A percentile compares a stretch with the other conserved stretches of the same genome.
Evolutionary conservation across 495 filamentous ascomycete genomes (phyloP).

Genomic region (Trichoderma asperelloides): DNA sequence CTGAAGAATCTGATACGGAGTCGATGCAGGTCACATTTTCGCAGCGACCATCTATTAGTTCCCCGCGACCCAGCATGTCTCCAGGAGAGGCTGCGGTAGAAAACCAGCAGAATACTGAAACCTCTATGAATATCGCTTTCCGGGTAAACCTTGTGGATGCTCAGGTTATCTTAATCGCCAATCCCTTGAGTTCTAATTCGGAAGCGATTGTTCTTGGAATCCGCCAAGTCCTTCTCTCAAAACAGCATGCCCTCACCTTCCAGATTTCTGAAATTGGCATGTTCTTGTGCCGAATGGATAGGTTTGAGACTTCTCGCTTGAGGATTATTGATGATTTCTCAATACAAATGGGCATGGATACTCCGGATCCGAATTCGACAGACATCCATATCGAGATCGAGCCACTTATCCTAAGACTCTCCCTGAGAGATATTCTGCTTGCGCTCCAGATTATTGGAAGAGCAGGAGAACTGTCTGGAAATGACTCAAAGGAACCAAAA

Average conservation of each 20-base stretch:
- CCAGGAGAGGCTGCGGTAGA: background rate
- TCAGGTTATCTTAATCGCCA: slow-evolving; percentile 90
- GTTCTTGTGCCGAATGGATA: slow-evolving; percentile 98
- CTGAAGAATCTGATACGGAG: slow-evolving; percentile 53
- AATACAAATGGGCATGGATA: slow-evolving; percentile 81
- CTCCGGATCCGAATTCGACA: slow-evolving; percentile 56
- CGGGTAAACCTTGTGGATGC: slow-evolving; percentile 91
- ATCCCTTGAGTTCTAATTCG: slow-evolving; percentile 78
- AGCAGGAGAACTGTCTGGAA: slow-evolving; percentile 75
- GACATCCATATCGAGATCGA: slow-evolving; percentile 83
- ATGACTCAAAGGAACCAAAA: slow-evolving; percentile 32
- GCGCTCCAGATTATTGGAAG: slow-evolving; percentile 89
- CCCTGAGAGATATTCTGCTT: slow-evolving; percentile 86
- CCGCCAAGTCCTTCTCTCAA: slow-evolving; percentile 85
- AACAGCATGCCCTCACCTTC: slow-evolving; percentile 87
- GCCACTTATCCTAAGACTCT: slow-evolving; percentile 85
- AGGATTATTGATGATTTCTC: slow-evolving; percentile 96
- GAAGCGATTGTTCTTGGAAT: slow-evolving; percentile 94
- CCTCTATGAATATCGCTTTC: slow-evolving; percentile 67
- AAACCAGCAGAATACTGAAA: slow-evolving; percentile 26
- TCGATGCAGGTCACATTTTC: slow-evolving; percentile 32
- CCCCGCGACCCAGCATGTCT: background rate
- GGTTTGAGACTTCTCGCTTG: slow-evolving; percentile 75
- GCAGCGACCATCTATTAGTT: slow-evolving; percentile 8
- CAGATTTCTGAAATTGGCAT: slow-evolving; percentile 91